Conservation (phyloP, 768 basidiomycete species). For the Lentinula sp. region DNA sequence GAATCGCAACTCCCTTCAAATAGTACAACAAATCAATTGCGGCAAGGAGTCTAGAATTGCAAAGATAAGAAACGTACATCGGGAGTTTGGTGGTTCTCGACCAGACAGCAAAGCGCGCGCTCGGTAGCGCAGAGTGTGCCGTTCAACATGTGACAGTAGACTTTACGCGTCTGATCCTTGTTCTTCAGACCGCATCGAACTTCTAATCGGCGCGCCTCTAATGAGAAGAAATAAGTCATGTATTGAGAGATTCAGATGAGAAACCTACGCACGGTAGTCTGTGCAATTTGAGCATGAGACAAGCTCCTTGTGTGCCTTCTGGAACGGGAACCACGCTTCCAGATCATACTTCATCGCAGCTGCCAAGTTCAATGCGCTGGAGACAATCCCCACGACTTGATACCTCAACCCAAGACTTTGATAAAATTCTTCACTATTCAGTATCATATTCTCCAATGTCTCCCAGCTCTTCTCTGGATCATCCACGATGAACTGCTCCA, state of each 20-base stretch:
- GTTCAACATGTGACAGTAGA: slow-evolving; percentile 99
- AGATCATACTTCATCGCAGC: slow-evolving; percentile 97
- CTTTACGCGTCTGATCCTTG: slow-evolving; percentile 84
- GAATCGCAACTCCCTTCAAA: slow-evolving; percentile 51
- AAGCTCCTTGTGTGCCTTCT: slow-evolving; percentile 92
- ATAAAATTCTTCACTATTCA: slow-evolving; percentile 89
- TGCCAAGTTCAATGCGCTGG: slow-evolving; percentile 93
- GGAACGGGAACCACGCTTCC: slow-evolving; percentile 99
- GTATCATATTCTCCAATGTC: slow-evolving; percentile 89
- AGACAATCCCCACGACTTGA: slow-evolving; percentile 90
- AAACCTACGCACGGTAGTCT: slow-evolving; percentile 80
- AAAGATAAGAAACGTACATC: slow-evolving; percentile 51
- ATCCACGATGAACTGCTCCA: slow-evolving; percentile 95
- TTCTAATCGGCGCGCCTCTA: slow-evolving; percentile 91
- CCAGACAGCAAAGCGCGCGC: slow-evolving; percentile 92
- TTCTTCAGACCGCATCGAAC: slow-evolving; percentile 89
- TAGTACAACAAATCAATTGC: background rate
- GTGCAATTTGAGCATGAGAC: slow-evolving; percentile 99
- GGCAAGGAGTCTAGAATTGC: background rate
- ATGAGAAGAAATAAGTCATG: background rate
- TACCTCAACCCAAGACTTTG: slow-evolving; percentile 92
- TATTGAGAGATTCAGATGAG: background rate
- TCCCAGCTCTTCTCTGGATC: slow-evolving; percentile 93
- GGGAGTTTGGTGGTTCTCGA: slow-evolving; percentile 97
- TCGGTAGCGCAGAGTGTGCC: slow-evolving; percentile 97